phyloP scores from a whole-genome alignment of 2,329 filamentous ascomycete species.

The Drechslera avenae region DNA sequence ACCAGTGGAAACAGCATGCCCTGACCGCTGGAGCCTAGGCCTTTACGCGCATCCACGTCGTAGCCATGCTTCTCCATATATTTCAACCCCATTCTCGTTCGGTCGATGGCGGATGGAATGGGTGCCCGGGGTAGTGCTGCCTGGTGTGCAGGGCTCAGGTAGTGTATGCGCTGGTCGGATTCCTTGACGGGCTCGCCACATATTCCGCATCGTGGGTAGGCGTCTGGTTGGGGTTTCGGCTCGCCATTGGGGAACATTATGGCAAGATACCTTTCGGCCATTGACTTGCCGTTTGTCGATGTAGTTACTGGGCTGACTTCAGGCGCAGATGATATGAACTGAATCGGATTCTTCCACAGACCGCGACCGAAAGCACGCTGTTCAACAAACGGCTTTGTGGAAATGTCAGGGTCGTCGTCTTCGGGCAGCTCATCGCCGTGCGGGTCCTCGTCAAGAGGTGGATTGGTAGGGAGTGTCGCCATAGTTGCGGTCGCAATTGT shows the following conservation, averaged over 20 bases:
- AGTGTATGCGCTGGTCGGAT: slow-evolving; percentile 54
- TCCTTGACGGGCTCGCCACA: slow-evolving; percentile 46
- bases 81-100: slow-evolving; percentile 70
- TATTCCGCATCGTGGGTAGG: slow-evolving; percentile 38
- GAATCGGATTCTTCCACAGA: slow-evolving; percentile 64
- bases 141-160: slow-evolving; percentile 69
- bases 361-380: slow-evolving; percentile 65
- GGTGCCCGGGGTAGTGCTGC: slow-evolving; percentile 71
- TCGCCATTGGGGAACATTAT: slow-evolving; percentile 63
- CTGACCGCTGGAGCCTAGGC: slow-evolving; percentile 70
- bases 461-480: slow-evolving; percentile 7
- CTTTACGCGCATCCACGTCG: slow-evolving; percentile 73
- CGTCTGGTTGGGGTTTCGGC: slow-evolving; percentile 24
- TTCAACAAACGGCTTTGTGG: slow-evolving; percentile 62
- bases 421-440: slow-evolving; percentile 24
- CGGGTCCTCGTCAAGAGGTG: slow-evolving; percentile 10
- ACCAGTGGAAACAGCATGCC: slow-evolving; percentile 80
- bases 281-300: slow-evolving; percentile 55
- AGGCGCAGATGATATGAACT: slow-evolving; percentile 61
- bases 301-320: slow-evolving; percentile 22
- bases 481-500: slow-evolving; percentile 8
- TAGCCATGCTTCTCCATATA: slow-evolving; percentile 72
- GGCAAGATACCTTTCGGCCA: slow-evolving; percentile 68
- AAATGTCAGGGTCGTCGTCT: slow-evolving; percentile 57
- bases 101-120: slow-evolving; percentile 73